Percentiles rank a stretch among this genome's conserved stretches.
Conservation (phyloP, 2,329 filamentous ascomycete species). For the Penicillium sp. region DNA sequence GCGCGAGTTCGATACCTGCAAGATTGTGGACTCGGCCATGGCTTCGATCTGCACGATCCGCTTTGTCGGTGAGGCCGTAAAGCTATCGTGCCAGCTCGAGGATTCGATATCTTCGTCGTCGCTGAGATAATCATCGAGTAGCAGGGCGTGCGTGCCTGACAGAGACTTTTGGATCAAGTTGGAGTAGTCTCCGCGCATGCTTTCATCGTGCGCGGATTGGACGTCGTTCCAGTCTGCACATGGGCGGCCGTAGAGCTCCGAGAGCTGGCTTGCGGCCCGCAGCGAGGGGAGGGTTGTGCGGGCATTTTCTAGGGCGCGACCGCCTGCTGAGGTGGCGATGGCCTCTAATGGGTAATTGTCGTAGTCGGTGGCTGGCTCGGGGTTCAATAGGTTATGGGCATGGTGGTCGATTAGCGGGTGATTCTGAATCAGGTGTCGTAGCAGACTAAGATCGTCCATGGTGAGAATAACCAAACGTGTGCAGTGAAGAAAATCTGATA, state of each 20-base stretch:
- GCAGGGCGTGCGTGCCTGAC: conserved; percentile 66
- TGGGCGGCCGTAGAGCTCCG: conserved; percentile 61
- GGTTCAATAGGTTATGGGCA: conserved; percentile 44
- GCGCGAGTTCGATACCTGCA: conserved; percentile 43
- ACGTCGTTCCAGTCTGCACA: conserved; percentile 59
- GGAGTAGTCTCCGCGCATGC: conserved; percentile 50
- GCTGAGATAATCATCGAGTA: conserved; percentile 75
- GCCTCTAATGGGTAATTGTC: conserved; percentile 52
- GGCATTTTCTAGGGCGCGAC: conserved; percentile 62
- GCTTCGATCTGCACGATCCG: conserved; percentile 77
- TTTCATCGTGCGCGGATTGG: conserved; percentile 47
- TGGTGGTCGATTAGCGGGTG: conserved; percentile 49
- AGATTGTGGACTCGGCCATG: conserved; percentile 61
- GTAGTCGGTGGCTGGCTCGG: conserved; percentile 32
- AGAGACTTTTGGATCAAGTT: conserved; percentile 64
- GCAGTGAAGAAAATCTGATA: background rate
- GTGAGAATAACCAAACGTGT: background rate
- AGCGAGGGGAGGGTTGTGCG: conserved; percentile 65
- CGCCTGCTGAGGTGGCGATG: conserved; percentile 71
- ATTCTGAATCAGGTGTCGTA: conserved; percentile 35
- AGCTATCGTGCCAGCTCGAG: conserved; percentile 64
- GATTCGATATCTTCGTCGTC: conserved; percentile 52
- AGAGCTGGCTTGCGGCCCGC: conserved; percentile 66
- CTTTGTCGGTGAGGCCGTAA: conserved; percentile 62
- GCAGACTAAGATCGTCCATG: conserved; percentile 28